phyloP scores from a whole-genome alignment of 106 monocot genomes.

The Platanthera guangdongensis region DNA sequence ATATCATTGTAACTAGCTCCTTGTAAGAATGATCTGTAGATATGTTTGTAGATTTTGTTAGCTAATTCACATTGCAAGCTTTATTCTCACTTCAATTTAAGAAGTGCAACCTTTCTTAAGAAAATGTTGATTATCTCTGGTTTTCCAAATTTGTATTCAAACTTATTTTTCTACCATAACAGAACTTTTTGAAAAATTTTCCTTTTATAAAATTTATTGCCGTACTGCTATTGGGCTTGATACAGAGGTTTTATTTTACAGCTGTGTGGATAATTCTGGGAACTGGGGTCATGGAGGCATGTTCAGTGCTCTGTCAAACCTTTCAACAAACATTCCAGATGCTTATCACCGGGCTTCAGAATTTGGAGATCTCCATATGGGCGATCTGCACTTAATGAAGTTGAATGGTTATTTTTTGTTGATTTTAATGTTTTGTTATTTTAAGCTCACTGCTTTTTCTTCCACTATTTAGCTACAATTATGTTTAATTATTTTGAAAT shows the following conservation, averaged over 20 bases:
- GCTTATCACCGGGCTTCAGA: conserved; percentile 70
- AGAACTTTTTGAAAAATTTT: background rate
- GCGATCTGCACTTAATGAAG: conserved; percentile 78
- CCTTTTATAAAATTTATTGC: background rate
- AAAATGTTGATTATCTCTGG: background rate
- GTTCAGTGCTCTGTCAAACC: conserved; percentile 68
- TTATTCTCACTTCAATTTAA: background rate
- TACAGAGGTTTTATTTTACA: conserved; percentile 21
- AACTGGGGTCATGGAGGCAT: conserved; percentile 88
- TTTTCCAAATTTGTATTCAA: background rate
- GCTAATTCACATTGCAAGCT: background rate
- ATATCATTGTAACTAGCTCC: too few species aligned
- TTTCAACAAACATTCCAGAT: conserved; percentile 59
- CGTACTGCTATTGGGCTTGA: background rate
- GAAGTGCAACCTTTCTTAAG: background rate
- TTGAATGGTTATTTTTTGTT: conserved; percentile 41
- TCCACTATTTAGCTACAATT: background rate
- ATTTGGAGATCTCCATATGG: conserved; percentile 76
- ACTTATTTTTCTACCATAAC: background rate
- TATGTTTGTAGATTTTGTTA: background rate
- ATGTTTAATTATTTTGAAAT: background rate
- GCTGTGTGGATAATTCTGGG: conserved; percentile 91
- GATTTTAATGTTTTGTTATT: background rate
- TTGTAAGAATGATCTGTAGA: background rate
- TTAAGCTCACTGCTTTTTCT: background rate